These are phyloP conservation scores for Emmonsia crescens DNA, from an alignment of 2,329 filamentous ascomycete genomes.

Conservation along the genomic window DNA sequence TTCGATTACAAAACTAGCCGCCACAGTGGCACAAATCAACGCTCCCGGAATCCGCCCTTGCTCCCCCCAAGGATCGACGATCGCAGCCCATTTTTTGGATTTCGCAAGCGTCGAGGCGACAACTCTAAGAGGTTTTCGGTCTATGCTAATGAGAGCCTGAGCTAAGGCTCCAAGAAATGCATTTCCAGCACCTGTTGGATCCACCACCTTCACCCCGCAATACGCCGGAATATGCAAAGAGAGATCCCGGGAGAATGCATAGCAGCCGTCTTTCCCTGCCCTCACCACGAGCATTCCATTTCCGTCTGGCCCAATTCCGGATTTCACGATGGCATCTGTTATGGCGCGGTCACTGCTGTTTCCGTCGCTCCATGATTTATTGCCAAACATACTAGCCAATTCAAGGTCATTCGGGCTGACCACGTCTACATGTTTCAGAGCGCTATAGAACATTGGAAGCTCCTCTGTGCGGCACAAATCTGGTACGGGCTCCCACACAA, in stretches of 20 bases:
- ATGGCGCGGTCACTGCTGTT: slow-evolving; percentile 21
- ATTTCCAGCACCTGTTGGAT: slow-evolving; percentile 91
- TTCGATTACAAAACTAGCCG: slow-evolving; percentile 88
- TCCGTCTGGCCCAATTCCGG: slow-evolving; percentile 27
- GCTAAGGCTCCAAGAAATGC: slow-evolving; percentile 62
- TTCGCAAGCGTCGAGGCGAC: slow-evolving; percentile 29
- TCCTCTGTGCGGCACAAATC: slow-evolving; percentile 68
- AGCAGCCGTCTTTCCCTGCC: slow-evolving; percentile 51
- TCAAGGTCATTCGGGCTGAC: slow-evolving; percentile 79
- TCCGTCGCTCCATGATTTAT: slow-evolving; percentile 25
- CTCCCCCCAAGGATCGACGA: slow-evolving; percentile 38
- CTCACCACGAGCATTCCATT: slow-evolving; percentile 41
- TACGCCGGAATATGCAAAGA: slow-evolving; percentile 67
- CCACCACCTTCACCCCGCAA: slow-evolving; percentile 56
- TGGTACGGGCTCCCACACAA: slow-evolving; percentile 93
- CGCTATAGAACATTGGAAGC: slow-evolving; percentile 41
- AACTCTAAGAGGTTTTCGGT: slow-evolving; percentile 21
- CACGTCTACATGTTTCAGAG: slow-evolving; percentile 46
- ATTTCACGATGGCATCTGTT: slow-evolving; percentile 26
- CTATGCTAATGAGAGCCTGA: slow-evolving; percentile 42
- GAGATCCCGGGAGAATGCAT: slow-evolving; percentile 33
- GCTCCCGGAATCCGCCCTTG: slow-evolving; percentile 48
- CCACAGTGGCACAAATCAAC: slow-evolving; percentile 65
- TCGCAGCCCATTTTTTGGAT: slow-evolving; percentile 44
- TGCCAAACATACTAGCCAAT: slow-evolving; percentile 73